Evolutionary conservation across 2,329 filamentous ascomycete species (phyloP).

Genomic region (Clarireedia paspali): DNA sequence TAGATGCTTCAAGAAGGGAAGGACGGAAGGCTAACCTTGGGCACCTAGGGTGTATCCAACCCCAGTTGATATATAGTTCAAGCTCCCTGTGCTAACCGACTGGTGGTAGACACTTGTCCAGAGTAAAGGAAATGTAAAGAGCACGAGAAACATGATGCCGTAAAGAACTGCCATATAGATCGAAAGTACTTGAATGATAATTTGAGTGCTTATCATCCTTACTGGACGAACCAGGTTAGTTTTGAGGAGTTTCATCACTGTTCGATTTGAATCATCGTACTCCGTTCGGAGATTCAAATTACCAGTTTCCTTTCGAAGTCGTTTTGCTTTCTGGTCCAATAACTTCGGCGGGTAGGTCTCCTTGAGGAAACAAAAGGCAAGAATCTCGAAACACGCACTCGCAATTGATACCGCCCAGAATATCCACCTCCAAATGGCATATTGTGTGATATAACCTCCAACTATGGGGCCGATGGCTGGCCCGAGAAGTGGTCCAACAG

Average conservation of each 20-base stretch:
- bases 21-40: slow-evolving; percentile 12
- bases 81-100: slow-evolving; percentile 44
- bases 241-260: slow-evolving; percentile 28
- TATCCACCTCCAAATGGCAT: slow-evolving; percentile 45
- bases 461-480: slow-evolving; percentile 39
- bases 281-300: slow-evolving; percentile 39
- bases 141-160: slow-evolving; percentile 44
- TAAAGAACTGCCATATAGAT: slow-evolving; percentile 43
- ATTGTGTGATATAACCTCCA: slow-evolving; percentile 36
- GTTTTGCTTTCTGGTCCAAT: slow-evolving; percentile 34
- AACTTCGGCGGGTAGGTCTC: slow-evolving; percentile 43
- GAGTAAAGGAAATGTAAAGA: slow-evolving; percentile 51
- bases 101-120: slow-evolving; percentile 48
- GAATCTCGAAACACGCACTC: slow-evolving; percentile 30
- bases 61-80: slow-evolving; percentile 43
- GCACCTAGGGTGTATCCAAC: slow-evolving; percentile 35
- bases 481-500: slow-evolving; percentile 33
- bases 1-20: slow-evolving; percentile 40
- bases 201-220: slow-evolving; percentile 41
- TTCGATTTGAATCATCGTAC: slow-evolving; percentile 39
- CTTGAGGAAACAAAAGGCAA: slow-evolving; percentile 35
- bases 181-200: slow-evolving; percentile 44
- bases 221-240: slow-evolving; percentile 38
- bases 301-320: slow-evolving; percentile 41
- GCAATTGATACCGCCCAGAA: slow-evolving; percentile 43